Percentiles rank a stretch among this genome's conserved stretches.
Evolutionary conservation across 75 land plant genomes (phyloP).

Genomic region (Azolla pinnata): DNA sequence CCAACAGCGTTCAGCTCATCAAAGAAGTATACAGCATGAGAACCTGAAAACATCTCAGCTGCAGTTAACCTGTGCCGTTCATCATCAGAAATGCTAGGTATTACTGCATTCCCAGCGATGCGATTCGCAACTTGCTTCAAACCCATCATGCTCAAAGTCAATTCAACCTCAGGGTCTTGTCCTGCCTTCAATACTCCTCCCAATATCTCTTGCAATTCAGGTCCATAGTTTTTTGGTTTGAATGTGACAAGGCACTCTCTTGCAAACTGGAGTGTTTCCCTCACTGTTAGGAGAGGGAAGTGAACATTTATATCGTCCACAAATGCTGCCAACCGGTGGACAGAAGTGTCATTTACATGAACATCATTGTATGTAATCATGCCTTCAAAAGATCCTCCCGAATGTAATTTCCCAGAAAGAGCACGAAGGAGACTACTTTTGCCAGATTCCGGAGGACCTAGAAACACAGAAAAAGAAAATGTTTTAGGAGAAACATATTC

Average conservation of each 20-base stretch:
- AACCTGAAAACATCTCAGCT: slow-evolving; percentile 25
- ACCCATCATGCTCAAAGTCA: slow-evolving; percentile 25
- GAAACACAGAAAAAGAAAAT: slow-evolving; percentile 11
- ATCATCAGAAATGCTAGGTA: slow-evolving; percentile 17
- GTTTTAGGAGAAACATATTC: slow-evolving; percentile 1
- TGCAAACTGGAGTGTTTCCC: slow-evolving; percentile 30
- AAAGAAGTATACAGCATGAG: slow-evolving; percentile 24
- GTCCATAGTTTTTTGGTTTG: slow-evolving; percentile 9
- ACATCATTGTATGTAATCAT: slow-evolving; percentile 23
- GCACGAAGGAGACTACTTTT: slow-evolving; percentile 46
- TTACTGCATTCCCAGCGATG: slow-evolving; percentile 22
- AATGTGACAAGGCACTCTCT: slow-evolving; percentile 13
- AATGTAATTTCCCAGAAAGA: slow-evolving; percentile 49
- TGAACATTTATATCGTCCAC: slow-evolving; percentile 2
- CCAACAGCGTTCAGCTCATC: slow-evolving; percentile 18
- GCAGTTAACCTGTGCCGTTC: slow-evolving; percentile 18
- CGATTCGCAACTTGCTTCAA: slow-evolving; percentile 27
- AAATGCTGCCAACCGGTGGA: slow-evolving; percentile 21
- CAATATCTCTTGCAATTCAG: slow-evolving; percentile 17
- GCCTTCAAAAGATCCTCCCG: slow-evolving; percentile 11
- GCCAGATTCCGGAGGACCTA: slow-evolving; percentile 66
- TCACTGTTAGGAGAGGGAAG: slow-evolving; percentile 22
- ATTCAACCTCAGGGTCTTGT: slow-evolving; percentile 28
- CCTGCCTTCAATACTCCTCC: slow-evolving; percentile 25
- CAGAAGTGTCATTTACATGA: slow-evolving; percentile 10